Conservation (phyloP, 2,329 filamentous ascomycete species). For the Beauveria scarabaeidicola region DNA sequence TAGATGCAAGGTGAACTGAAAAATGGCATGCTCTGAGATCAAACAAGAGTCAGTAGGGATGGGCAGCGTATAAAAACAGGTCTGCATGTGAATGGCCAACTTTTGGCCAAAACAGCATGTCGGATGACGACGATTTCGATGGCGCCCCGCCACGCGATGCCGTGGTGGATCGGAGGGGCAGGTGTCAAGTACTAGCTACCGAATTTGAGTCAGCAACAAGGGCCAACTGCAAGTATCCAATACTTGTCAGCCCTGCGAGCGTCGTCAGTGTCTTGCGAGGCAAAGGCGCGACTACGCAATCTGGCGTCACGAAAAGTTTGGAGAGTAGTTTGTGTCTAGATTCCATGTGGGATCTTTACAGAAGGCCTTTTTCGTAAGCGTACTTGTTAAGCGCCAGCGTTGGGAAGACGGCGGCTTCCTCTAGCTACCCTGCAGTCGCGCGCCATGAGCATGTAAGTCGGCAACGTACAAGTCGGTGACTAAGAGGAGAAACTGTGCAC, state of each 20-base stretch:
- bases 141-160: slow-evolving; percentile 5
- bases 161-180: background rate
- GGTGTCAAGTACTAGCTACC: background rate
- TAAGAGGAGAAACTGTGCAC: no score
- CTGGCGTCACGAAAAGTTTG: background rate
- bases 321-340: no score
- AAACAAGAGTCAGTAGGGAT: background rate
- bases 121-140: slow-evolving; percentile 5
- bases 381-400: no score
- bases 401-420: background rate
- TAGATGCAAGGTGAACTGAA: background rate
- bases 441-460: no score
- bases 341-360: no score
- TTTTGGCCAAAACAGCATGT: background rate
- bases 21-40: background rate
- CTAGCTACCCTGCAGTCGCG: background rate
- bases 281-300: background rate
- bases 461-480: no score
- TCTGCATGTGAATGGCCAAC: background rate
- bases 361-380: no score
- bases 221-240: background rate
- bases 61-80: background rate
- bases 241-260: slow-evolving; percentile 8
- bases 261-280: slow-evolving; percentile 8
- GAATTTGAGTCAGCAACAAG: background rate